Evolutionary conservation across 768 basidiomycete genomes (phyloP), one percentile per base, ranked within the genome.

Genomic region (Panaeolus papilionaceus): DNA sequence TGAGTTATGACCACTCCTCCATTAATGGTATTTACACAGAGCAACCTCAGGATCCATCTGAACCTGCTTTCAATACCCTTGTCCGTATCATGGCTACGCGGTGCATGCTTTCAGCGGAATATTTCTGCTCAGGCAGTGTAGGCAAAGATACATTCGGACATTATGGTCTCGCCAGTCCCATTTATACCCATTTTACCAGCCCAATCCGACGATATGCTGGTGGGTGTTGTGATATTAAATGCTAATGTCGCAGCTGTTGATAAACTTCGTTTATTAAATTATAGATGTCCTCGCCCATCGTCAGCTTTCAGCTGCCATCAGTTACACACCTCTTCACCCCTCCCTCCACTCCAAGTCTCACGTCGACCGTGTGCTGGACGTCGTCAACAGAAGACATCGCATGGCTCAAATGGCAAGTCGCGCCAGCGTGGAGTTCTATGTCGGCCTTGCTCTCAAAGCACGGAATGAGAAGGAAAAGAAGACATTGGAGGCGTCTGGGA

Each of bases 31-130:
- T 40, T 64, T 42, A 66, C 37, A 64, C 7, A 14, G 11, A 4
- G 1, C 3, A 44, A 18, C 23, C 49, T 23, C 3, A 96, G 95
- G 95, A 98, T 74, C 85, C 91, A 0, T 77, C 79, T 18, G 89
- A 95, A 72, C 93, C 96, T 0, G 90, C 94, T 0, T 99, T 99
- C 84, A 99, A 99, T 73, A 99, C 96, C 0, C 87, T 99, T 18
- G 97, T 99, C 42, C 90, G 98, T 47, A 99, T 99, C 78, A 98
- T 99, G 96, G 96, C 98, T 2, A 99, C 97, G 3, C 85, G 98
- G 38, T 98, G 98, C 77, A 99, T 99, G 98, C 84, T 98, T 28
- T 91, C 96, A 0, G 98, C 98, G 20, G 98, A 99, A 77, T 99
- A 99, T 78, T 98, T 99, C 81, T 95, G 93, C 76, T 93, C 96